A percentile compares a stretch with the other conserved stretches of the same genome.
These are phyloP conservation scores for Poa pratensis DNA, from an alignment of 176 grass and related monocot genomes.

Conservation along the genomic window DNA sequence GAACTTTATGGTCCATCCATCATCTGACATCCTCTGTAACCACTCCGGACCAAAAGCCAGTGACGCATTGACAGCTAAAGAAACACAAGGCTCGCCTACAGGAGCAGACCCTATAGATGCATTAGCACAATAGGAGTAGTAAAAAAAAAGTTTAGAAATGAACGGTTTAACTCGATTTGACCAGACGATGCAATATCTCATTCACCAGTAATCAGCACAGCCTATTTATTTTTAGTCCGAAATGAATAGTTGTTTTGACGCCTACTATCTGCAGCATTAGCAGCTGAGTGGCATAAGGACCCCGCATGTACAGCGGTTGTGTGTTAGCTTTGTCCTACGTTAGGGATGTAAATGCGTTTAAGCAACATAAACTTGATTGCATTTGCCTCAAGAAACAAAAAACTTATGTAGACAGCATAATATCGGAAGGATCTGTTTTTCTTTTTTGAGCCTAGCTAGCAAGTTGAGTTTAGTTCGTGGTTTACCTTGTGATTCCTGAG, in stretches of 20 bases:
- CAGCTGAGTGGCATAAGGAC: neutral
- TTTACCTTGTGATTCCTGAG: constrained; percentile 61
- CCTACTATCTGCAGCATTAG: neutral
- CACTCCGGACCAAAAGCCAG: constrained; percentile 39
- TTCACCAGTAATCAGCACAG: neutral
- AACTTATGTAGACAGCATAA: neutral
- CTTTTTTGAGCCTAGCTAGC: neutral
- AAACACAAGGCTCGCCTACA: constrained; percentile 3
- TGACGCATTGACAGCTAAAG: constrained; percentile 36
- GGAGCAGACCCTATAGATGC: neutral
- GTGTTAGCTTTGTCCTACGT: constrained; percentile 1
- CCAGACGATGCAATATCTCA: neutral
- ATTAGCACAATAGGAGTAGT: neutral
- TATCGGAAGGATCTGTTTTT: neutral
- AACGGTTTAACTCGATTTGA: constrained; percentile 21
- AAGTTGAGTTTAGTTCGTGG: neutral
- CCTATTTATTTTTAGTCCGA: no score
- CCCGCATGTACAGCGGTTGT: neutral
- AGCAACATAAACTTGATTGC: neutral
- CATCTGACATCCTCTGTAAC: constrained; percentile 35
- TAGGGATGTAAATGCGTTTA: neutral
- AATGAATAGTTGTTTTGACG: no score
- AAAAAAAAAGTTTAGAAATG: neutral
- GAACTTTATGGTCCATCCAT: constrained; percentile 42
- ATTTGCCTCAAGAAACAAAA: neutral